These are phyloP conservation scores for Cucurbita argyrosperma DNA, from an alignment of 306 rosid species.

Conservation along the genomic window DNA sequence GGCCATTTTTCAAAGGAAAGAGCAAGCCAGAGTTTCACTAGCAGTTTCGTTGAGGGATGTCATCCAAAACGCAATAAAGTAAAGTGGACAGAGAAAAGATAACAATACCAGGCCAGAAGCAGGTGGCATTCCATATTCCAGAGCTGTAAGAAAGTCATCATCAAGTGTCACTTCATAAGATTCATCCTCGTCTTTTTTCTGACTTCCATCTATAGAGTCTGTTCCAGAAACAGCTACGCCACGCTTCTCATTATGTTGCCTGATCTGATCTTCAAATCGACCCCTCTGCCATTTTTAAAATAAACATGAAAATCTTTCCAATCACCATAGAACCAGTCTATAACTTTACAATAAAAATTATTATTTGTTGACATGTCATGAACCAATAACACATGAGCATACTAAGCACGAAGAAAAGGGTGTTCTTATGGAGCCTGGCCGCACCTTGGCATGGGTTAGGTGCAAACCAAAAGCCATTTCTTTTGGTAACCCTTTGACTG, in stretches of 20 bases:
- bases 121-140: conserved; percentile 99
- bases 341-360: background rate
- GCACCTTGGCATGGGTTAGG: background rate
- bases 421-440: background rate
- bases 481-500: background rate
- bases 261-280: conserved; percentile 81
- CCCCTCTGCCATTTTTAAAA: conserved; percentile 36
- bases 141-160: conserved; percentile 82
- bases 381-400: background rate
- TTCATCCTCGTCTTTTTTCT: conserved; percentile 38
- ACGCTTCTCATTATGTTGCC: conserved; percentile 71
- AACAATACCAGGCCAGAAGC: conserved; percentile 87
- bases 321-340: background rate
- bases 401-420: background rate
- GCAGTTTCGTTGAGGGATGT: background rate
- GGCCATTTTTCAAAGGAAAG: background rate
- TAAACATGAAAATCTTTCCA: background rate
- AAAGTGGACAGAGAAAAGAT: background rate
- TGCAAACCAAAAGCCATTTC: background rate
- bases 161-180: conserved; percentile 77
- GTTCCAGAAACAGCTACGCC: conserved; percentile 24
- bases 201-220: conserved; percentile 18
- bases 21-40: background rate
- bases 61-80: background rate
- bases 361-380: background rate